These are phyloP conservation scores for Fusarium sp. DNA, from an alignment of 2,329 filamentous ascomycete genomes.

Conservation along the genomic window DNA sequence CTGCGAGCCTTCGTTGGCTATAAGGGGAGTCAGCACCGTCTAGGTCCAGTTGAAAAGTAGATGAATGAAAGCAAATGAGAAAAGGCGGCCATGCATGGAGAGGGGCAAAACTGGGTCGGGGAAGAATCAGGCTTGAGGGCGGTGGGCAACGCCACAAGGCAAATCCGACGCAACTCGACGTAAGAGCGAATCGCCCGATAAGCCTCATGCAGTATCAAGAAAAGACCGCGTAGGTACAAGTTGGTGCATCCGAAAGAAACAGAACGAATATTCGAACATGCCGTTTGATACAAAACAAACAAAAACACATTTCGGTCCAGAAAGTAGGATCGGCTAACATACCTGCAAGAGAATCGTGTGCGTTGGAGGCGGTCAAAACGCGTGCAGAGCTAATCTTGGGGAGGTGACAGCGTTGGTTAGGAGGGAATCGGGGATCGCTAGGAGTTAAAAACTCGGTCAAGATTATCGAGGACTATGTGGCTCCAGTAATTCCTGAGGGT, in stretches of 20 bases:
- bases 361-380: slow-evolving; percentile 45
- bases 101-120: slow-evolving; percentile 45
- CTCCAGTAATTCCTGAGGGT: slow-evolving; percentile 4
- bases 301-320: neutral
- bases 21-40: slow-evolving; percentile 33
- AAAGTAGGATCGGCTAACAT: slow-evolving; percentile 7
- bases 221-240: slow-evolving; percentile 22
- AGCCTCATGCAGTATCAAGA: slow-evolving; percentile 11
- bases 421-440: slow-evolving; percentile 8
- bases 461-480: neutral
- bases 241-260: slow-evolving; percentile 4
- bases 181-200: slow-evolving; percentile 27
- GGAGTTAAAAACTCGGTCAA: slow-evolving; percentile 16
- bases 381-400: slow-evolving; percentile 30
- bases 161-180: slow-evolving; percentile 41
- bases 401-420: slow-evolving; percentile 24
- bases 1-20: slow-evolving; percentile 41
- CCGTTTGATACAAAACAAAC: neutral
- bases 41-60: slow-evolving; percentile 21
- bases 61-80: slow-evolving; percentile 23
- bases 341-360: slow-evolving; percentile 40
- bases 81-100: slow-evolving; percentile 32
- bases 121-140: slow-evolving; percentile 43
- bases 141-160: slow-evolving; percentile 46
- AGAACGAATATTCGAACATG: neutral